Percentiles rank a stretch among this genome's conserved stretches.
phyloP scores from a whole-genome alignment of 768 basidiomycete genomes.

The Galerina marginata region DNA sequence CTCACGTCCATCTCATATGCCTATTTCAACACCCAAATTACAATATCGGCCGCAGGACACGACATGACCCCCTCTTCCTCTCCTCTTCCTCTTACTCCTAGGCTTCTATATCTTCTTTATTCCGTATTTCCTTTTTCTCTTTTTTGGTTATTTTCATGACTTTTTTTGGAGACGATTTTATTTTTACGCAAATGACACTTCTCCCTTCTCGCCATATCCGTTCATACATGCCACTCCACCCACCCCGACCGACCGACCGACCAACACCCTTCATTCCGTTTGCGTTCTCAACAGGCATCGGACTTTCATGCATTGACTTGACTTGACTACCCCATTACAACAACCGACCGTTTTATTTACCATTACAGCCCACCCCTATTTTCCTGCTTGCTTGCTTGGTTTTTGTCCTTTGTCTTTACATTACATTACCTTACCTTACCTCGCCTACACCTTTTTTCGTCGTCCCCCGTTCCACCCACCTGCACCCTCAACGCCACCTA shows the following conservation, averaged over 20 bases:
- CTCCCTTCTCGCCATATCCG: background rate
- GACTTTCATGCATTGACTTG: background rate
- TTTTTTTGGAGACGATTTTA: conserved; percentile 6
- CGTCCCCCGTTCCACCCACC: too few species aligned
- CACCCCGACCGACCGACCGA: background rate
- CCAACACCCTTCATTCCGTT: background rate
- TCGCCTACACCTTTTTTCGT: too few species aligned
- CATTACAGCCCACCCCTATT: background rate
- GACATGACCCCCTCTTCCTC: conserved; percentile 1
- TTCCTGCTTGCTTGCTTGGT: too few species aligned
- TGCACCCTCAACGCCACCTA: too few species aligned
- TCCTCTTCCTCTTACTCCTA: background rate
- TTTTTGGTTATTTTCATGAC: background rate
- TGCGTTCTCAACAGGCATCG: background rate
- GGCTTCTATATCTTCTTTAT: background rate
- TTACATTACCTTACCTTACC: too few species aligned
- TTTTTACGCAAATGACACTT: background rate
- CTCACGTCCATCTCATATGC: background rate
- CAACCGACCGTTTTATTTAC: background rate
- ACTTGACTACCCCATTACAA: background rate
- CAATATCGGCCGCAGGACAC: background rate
- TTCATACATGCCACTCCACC: background rate
- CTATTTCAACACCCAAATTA: background rate
- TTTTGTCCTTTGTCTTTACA: too few species aligned
- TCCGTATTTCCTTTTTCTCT: background rate